A percentile compares a stretch with the other conserved stretches of the same genome.
Conservation (phyloP, 768 basidiomycete genomes). For the Nidularia pulvinata region DNA sequence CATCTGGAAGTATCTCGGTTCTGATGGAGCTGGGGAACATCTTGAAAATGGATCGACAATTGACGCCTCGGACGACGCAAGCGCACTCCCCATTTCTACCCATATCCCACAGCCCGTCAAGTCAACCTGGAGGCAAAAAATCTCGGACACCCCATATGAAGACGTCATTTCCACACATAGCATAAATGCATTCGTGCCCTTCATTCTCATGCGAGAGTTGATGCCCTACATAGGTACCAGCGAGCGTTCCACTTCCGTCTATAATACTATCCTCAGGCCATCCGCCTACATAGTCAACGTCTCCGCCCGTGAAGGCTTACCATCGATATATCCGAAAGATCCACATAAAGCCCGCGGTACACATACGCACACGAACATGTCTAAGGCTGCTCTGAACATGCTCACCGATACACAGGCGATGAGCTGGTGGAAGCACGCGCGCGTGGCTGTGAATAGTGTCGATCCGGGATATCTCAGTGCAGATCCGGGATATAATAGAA, state of each 20-base stretch:
- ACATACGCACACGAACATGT: constrained; percentile 36
- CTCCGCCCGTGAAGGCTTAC: constrained; percentile 32
- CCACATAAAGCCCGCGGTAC: constrained; percentile 16
- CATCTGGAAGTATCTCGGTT: too few species aligned
- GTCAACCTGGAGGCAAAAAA: constrained; percentile 29
- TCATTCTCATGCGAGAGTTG: constrained; percentile 31
- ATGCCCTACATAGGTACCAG: constrained; percentile 19
- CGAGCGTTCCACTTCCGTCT: background rate
- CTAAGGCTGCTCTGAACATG: constrained; percentile 35
- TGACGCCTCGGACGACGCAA: too few species aligned
- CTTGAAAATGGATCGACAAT: background rate
- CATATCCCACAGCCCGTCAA: constrained; percentile 5
- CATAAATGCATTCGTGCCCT: constrained; percentile 32
- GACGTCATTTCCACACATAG: constrained; percentile 32
- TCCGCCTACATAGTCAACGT: constrained; percentile 27
- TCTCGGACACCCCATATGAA: constrained; percentile 29
- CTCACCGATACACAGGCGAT: constrained; percentile 29
- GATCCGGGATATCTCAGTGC: constrained; percentile 36
- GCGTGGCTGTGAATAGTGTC: constrained; percentile 28
- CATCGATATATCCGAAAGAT: constrained; percentile 17
- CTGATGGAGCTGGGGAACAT: too few species aligned
- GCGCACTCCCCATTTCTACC: too few species aligned
- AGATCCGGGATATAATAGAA: constrained; percentile 16
- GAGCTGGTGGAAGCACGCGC: constrained; percentile 20
- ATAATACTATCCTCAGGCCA: constrained; percentile 5